Base-by-base conservation (phyloP, 352 stramenopile species). In the Globisporangium camurandrum region DNA sequence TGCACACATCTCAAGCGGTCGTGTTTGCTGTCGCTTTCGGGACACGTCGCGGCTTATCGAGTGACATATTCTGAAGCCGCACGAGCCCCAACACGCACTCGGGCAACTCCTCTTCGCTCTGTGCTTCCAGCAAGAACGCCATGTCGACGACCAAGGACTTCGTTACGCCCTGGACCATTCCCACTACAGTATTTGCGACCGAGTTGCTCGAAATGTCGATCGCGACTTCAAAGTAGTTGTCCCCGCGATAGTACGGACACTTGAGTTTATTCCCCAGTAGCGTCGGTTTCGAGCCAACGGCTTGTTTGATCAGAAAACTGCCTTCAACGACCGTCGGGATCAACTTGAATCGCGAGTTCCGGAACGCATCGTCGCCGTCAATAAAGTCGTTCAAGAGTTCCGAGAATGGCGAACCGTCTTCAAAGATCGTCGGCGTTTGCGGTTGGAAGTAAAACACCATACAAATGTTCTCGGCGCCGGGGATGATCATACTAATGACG, bases 251-350 rank as follows among this genome's bases (percentile, higher is more conserved):
- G 63, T 96, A 94, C 44, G 66, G 74, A 46, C 79, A 89, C 66
- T 97, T 95, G 19, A 99, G 84, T 66, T 98, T 98, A 60, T 96
- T 98, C 23, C 95, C 96, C 27, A 99, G 75, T 31, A 99, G 86
- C 28, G 93, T 95, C 11, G 96, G 96, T 54, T 95, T 98, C 20
- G 82, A 96, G 10, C 94, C 95, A 24, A 98, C 93, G 24, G 90
- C 84, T 56, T 97, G 91, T 41, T 94, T 86, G 34, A 99, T 96
- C 48, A 99, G 92, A 60, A 97, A 98, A 68, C 96, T 98, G 11
- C 95, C 95, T 59, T 99, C 92, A 5, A 98, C 86, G 51, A 99
- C 75, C 8, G 84, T 95, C 23, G 96, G 96, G 59, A 99, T 98
- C 45, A 99, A 69, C 75, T 99, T 99, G 73, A 99, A 98, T 14